Evolutionary conservation across 140 eudicot genomes (phyloP).

Genomic region (Flaveria floridana): DNA sequence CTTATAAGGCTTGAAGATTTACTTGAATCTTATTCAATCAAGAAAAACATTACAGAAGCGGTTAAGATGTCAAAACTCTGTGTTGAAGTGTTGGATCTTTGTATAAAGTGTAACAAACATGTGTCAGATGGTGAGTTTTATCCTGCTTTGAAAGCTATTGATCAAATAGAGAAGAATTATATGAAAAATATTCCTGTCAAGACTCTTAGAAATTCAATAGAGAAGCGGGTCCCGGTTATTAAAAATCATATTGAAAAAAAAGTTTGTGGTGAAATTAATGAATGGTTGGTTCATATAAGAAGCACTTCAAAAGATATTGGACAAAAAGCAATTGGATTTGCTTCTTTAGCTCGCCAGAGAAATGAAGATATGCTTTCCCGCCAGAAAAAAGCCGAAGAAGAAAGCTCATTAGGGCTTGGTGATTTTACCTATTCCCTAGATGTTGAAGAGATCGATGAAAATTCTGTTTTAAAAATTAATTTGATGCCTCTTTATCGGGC

Average conservation of each 20-base stretch:
- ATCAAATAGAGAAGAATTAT: conserved; percentile 69
- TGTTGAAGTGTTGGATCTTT: conserved; percentile 72
- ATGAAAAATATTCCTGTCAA: conserved; percentile 63
- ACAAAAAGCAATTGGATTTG: conserved; percentile 71
- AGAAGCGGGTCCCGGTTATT: conserved; percentile 59
- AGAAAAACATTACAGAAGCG: conserved; percentile 76
- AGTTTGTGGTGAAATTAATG: conserved; percentile 70
- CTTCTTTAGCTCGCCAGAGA: conserved; percentile 75
- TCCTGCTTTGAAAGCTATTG: conserved; percentile 86
- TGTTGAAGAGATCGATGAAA: conserved; percentile 72
- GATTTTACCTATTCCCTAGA: conserved; percentile 71
- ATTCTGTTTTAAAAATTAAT: conserved; percentile 57
- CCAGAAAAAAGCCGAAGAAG: conserved; percentile 81
- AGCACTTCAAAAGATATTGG: conserved; percentile 77
- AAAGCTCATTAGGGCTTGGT: conserved; percentile 58
- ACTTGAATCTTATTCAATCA: conserved; percentile 60
- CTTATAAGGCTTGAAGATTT: conserved; percentile 69
- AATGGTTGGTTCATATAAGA: conserved; percentile 79
- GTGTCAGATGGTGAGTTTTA: conserved; percentile 78
- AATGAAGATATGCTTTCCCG: conserved; percentile 80
- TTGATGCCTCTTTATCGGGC: conserved; percentile 89
- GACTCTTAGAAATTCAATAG: conserved; percentile 51
- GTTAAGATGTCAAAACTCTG: conserved; percentile 67
- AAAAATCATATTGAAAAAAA: conserved; percentile 71
- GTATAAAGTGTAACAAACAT: conserved; percentile 76